phyloP scores from a whole-genome alignment of 106 monocot species.

The Dendrobium nobile region DNA sequence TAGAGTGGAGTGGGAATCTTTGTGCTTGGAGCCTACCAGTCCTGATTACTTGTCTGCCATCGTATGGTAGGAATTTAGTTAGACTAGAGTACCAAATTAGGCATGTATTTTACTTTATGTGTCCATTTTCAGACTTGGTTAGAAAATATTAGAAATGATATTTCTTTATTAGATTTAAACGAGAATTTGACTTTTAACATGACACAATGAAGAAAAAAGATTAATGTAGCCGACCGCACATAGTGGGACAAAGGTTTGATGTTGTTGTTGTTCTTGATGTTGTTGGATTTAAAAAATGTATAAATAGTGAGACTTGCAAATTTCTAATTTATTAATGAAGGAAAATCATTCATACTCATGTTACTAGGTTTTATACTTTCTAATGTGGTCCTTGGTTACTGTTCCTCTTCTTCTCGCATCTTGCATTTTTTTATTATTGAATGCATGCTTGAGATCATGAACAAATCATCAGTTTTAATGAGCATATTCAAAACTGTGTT shows the following conservation, averaged over 20 bases:
- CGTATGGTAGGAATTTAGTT: neutral
- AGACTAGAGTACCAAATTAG: neutral
- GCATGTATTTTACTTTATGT: neutral
- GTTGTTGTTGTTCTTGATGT: no score
- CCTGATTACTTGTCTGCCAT: neutral
- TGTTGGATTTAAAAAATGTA: neutral
- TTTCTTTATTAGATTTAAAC: no score
- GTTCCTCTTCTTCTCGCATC: no score
- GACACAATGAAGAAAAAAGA: no score
- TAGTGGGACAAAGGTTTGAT: no score
- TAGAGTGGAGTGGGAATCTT: no score
- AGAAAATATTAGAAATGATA: no score
- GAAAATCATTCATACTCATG: neutral
- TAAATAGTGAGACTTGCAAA: neutral
- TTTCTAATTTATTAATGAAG: neutral
- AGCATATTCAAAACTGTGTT: neutral
- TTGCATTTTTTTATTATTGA: neutral
- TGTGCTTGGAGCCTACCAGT: neutral
- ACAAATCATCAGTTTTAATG: no score
- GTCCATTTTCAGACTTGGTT: neutral
- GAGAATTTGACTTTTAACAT: no score
- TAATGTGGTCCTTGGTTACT: no score
- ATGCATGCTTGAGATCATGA: neutral
- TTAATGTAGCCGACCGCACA: no score
- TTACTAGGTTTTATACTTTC: no score